Percentiles rank a stretch among this genome's conserved stretches.
Conservation (phyloP, 345 rosid species). For the Leavenworthia alabamica region DNA sequence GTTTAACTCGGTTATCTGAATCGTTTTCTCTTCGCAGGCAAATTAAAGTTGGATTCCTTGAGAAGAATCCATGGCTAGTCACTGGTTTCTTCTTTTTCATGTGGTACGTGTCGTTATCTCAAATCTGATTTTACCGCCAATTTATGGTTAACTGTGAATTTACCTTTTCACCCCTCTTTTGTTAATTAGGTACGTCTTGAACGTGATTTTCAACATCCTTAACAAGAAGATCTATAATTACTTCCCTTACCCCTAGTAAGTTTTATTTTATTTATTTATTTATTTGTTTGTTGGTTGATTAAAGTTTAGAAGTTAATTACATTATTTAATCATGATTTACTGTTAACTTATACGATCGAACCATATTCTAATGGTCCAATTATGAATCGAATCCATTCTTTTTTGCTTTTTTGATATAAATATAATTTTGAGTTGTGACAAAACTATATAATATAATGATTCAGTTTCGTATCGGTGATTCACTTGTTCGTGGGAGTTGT, state of each 20-base stretch:
- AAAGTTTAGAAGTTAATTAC: not conserved
- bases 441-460: not conserved
- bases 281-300: not conserved
- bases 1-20: conserved; percentile 33
- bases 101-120: conserved; percentile 54
- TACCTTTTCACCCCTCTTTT: conserved; percentile 1
- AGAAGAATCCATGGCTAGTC: conserved; percentile 65
- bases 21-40: conserved; percentile 44
- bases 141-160: not conserved
- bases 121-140: conserved; percentile 12
- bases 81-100: conserved; percentile 98
- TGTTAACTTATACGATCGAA: not conserved
- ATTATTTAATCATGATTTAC: not conserved
- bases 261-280: not conserved
- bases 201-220: conserved; percentile 90
- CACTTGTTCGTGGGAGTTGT: conserved; percentile 91
- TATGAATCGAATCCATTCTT: conserved; percentile 1
- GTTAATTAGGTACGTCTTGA: conserved; percentile 47
- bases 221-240: conserved; percentile 98
- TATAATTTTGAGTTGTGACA: not conserved
- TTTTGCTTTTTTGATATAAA: not conserved
- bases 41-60: conserved; percentile 61
- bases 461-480: conserved; percentile 88
- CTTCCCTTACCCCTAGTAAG: conserved; percentile 97
- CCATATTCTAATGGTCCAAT: conserved; percentile 4